Conservation (phyloP, 2,329 filamentous ascomycete genomes). For the Penicillium crustosum region DNA sequence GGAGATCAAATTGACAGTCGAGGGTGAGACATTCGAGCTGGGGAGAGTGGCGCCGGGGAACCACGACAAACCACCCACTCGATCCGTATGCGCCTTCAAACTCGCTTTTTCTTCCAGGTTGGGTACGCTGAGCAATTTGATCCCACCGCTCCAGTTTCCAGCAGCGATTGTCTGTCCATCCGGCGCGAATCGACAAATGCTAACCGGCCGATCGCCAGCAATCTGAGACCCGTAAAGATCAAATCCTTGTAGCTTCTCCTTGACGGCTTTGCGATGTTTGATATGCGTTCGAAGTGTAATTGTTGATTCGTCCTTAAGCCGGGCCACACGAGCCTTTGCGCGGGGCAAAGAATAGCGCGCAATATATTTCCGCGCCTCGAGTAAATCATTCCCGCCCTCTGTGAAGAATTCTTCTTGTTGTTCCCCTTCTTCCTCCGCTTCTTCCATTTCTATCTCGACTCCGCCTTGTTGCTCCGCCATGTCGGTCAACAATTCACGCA, state of each 20-base stretch:
- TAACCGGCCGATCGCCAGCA: constrained; percentile 84
- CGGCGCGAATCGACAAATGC: constrained; percentile 87
- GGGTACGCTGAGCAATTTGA: constrained; percentile 82
- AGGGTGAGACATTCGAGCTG: constrained; percentile 67
- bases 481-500: constrained; percentile 76
- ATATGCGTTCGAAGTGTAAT: constrained; percentile 88
- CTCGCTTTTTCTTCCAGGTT: constrained; percentile 73
- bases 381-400: constrained; percentile 69
- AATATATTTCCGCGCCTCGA: constrained; percentile 75
- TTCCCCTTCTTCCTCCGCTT: constrained; percentile 62
- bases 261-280: constrained; percentile 85
- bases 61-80: constrained; percentile 89
- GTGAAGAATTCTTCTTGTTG: constrained; percentile 96
- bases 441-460: constrained; percentile 53
- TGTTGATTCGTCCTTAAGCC: constrained; percentile 75
- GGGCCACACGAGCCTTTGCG: constrained; percentile 72
- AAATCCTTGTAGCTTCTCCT: constrained; percentile 76
- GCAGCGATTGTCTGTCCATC: constrained; percentile 80
- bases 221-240: constrained; percentile 93
- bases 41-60: constrained; percentile 76
- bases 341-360: constrained; percentile 80
- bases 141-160: constrained; percentile 88
- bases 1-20: constrained; percentile 80
- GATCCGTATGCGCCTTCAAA: constrained; percentile 80
- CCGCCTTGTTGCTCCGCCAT: constrained; percentile 63